Base-by-base conservation (phyloP, 23 red algal genomes). In the Cyanidiococcus yangmingshanensis region DNA sequence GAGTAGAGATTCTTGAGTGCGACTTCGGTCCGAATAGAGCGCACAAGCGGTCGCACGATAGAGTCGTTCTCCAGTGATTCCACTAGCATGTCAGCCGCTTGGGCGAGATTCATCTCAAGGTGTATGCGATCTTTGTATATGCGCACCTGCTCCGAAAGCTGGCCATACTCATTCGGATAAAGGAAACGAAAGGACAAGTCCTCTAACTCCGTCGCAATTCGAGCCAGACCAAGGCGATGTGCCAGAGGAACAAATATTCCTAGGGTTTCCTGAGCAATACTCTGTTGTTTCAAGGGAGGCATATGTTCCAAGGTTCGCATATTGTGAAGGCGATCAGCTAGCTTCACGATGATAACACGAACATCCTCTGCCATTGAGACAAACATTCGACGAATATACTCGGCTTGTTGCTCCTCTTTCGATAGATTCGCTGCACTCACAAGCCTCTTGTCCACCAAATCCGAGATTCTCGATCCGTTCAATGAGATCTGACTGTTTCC, bases 291-390 rank as follows among this genome's bases (percentile, higher is more conserved):
- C 18, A 16, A 0, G 18, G 68, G 57, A 38, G 31, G 39, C 80
- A 83, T 83, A 58, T 15, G 74, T 37, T 83, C 50, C 67, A 83
- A 58, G 1, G 80, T 83, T 41, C 80, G 57, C 80, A 83, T 83
- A 37, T 83, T 83, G n/a, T 83, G 80, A 1, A 83, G 50, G 21
- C 80, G 57, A 74, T 83, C 80, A 1, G 63, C 58, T 32, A 83
- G 59, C 33, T 83, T 83, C 1, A 83, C 80, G 1, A 83, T 50
- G 7, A 83, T 83, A 21, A 83, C 59, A 12, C 80, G 58, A 59
- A 54, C 36, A 58, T 83, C 80, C 75, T 83, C 80, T 18, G 80
- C 75, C 58, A 83, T 75, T 1, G 63, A 74, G 37, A 83, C 59
- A 75, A 83, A 83, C 75, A 83, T 50, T 29, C 59, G 80, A 15